Base-by-base conservation (phyloP, 2,329 filamentous ascomycete genomes). In the Ceratocystis lukuohia region DNA sequence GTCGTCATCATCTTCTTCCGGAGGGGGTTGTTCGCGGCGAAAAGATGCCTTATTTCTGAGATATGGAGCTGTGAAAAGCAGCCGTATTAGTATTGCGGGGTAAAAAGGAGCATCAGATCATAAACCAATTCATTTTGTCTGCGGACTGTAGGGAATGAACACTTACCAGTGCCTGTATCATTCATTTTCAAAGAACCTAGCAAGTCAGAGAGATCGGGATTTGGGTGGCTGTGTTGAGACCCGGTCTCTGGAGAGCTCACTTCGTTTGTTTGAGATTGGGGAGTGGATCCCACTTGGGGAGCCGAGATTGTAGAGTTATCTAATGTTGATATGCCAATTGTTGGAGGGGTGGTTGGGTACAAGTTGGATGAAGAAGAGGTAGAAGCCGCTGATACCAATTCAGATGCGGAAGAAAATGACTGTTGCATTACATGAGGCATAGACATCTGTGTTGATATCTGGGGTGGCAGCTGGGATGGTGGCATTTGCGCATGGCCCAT, bases 151-250 rank as follows among this genome's bases (percentile, higher is more conserved):
- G 7, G 15, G 5, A 33, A 48, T 5, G 22, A 25, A 10, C 53
- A 20, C 84, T 76, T 80, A 94, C 89, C 91, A 74, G 91, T 88
- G 69, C 91, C 93, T 50, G 85, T 87, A 72, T 93, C 89, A 69
- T 95, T 88, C 71, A 97, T 91, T 72, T 89, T 92, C 15, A 97
- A 80, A 53, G 90, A 88, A 6, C 93, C 93, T 48, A 97, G 80
- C 10, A 94, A 84, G 72, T 95, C 89, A 12, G 87, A 85, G 2
- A 96, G 80, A 71, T 89, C 87, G 48, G 87, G 83, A 65, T 88
- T 83, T 37, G 83, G 85, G 68, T 88, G 88, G 46, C 88, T 84
- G 33, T 81, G 80, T 33, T 81, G 80, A 6, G 84, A 81, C 69
- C 84, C 83, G 8, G 80, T 82, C 72, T 76, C 69, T 73, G 80